Percentiles rank a stretch among this genome's conserved stretches.
Evolutionary conservation across 2,329 filamentous ascomycete genomes (phyloP).

Genomic region (Talaromyces amestolkiae): DNA sequence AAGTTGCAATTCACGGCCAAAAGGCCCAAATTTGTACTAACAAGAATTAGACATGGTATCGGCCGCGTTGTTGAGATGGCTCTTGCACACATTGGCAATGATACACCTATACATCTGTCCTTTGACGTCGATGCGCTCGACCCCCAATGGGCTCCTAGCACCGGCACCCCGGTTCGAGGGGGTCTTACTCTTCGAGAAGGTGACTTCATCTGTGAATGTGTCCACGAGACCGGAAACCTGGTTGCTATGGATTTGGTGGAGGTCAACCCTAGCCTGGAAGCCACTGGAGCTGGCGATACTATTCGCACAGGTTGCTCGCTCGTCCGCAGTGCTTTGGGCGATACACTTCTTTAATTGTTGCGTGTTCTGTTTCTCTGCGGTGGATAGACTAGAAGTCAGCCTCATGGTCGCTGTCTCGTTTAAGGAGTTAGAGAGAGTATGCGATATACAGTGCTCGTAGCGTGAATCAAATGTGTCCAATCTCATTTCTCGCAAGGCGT

Average conservation of each 20-base stretch:
- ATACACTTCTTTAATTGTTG: slow-evolving; percentile 70
- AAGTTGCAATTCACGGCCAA: slow-evolving; percentile 32
- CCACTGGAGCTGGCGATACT: slow-evolving; percentile 75
- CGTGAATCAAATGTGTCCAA: background rate
- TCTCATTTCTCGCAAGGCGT: background rate
- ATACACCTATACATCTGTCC: slow-evolving; percentile 94
- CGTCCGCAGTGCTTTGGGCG: slow-evolving; percentile 85
- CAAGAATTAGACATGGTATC: slow-evolving; percentile 70
- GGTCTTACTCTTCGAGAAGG: slow-evolving; percentile 92
- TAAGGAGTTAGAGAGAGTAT: background rate
- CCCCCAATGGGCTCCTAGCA: slow-evolving; percentile 93
- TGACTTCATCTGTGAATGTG: slow-evolving; percentile 90
- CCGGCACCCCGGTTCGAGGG: slow-evolving; percentile 89
- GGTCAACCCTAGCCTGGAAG: slow-evolving; percentile 71
- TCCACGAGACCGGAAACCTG: slow-evolving; percentile 75
- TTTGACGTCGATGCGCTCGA: slow-evolving; percentile 97
- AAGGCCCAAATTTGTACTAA: background rate
- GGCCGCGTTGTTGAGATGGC: slow-evolving; percentile 97
- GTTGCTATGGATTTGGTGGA: slow-evolving; percentile 80
- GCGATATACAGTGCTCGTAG: background rate
- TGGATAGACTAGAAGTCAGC: background rate
- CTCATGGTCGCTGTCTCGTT: background rate
- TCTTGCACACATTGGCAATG: slow-evolving; percentile 87
- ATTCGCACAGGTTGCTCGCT: slow-evolving; percentile 87
- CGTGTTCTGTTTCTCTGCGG: background rate